These are phyloP conservation scores for Bipolaris zeicola DNA, from an alignment of 2,329 filamentous ascomycete genomes.

Conservation along the genomic window DNA sequence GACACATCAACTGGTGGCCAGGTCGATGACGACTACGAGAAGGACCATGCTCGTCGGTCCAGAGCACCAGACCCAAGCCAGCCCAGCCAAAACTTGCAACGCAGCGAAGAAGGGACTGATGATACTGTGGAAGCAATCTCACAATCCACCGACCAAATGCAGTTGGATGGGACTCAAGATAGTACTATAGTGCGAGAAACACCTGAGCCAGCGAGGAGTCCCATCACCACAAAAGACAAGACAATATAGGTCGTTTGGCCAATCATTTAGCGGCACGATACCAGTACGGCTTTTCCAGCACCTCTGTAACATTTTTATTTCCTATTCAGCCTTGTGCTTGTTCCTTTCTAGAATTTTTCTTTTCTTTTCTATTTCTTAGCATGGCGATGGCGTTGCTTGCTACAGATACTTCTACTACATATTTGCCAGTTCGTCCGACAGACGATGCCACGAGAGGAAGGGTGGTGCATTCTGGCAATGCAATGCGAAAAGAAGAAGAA, in stretches of 20 bases:
- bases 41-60: conserved; percentile 1
- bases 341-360: neutral
- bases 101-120: neutral
- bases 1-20: neutral
- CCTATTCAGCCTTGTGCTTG: neutral
- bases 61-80: neutral
- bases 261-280: neutral
- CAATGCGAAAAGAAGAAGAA: no score
- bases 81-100: neutral
- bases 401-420: neutral
- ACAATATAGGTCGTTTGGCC: neutral
- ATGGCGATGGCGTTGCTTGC: conserved; percentile 9
- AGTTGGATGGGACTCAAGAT: conserved; percentile 2
- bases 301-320: neutral
- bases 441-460: no score
- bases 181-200: conserved; percentile 12
- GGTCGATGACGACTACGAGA: neutral
- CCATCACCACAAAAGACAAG: conserved; percentile 62
- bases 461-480: no score
- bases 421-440: neutral
- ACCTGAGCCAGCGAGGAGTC: conserved; percentile 11
- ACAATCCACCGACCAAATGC: conserved; percentile 12
- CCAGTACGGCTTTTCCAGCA: no score
- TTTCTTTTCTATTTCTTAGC: neutral
- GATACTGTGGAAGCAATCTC: conserved; percentile 15